These are phyloP conservation scores for Leccinum pellstonianum DNA, from an alignment of 768 basidiomycete genomes.

Conservation along the genomic window DNA sequence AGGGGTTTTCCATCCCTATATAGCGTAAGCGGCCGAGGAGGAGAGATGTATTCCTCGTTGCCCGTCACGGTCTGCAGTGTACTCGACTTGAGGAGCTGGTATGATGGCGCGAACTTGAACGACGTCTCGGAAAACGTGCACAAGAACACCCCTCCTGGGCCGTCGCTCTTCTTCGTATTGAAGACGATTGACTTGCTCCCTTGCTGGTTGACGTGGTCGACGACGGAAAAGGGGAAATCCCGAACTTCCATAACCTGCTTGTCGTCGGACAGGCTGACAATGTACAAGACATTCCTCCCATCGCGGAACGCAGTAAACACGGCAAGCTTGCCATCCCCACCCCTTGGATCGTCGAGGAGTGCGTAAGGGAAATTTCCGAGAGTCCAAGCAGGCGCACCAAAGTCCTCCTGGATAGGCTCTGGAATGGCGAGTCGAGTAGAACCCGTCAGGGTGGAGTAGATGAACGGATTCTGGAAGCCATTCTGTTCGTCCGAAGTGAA, in stretches of 20 bases:
- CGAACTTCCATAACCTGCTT: slow-evolving; percentile 24
- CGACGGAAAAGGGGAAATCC: slow-evolving; percentile 36
- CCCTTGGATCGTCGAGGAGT: slow-evolving; percentile 36
- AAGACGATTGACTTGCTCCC: slow-evolving; percentile 32
- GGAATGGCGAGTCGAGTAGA: slow-evolving; percentile 34
- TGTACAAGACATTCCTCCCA: slow-evolving; percentile 37
- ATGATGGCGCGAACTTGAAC: slow-evolving; percentile 19
- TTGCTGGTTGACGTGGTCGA: slow-evolving; percentile 25
- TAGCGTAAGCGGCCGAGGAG: slow-evolving; percentile 48
- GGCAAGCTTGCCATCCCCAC: slow-evolving; percentile 19
- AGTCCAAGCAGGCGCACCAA: slow-evolving; percentile 55
- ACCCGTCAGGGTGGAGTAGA: slow-evolving; percentile 39
- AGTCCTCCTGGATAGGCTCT: slow-evolving; percentile 50
- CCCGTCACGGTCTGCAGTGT: slow-evolving; percentile 17
- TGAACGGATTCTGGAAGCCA: slow-evolving; percentile 40
- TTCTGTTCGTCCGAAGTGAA: slow-evolving; percentile 60
- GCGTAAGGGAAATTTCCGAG: slow-evolving; percentile 51
- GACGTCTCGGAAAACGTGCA: slow-evolving; percentile 27
- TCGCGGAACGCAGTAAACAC: slow-evolving; percentile 34
- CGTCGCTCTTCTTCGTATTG: slow-evolving; percentile 33
- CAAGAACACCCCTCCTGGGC: slow-evolving; percentile 30
- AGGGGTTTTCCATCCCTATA: slow-evolving; percentile 39
- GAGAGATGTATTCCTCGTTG: slow-evolving; percentile 40
- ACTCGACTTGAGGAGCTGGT: slow-evolving; percentile 24
- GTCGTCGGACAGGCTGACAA: slow-evolving; percentile 27